Evolutionary conservation across 2,329 filamentous ascomycete genomes (phyloP), one percentile per base, ranked within the genome.

Genomic region (Aspergillus neotritici): DNA sequence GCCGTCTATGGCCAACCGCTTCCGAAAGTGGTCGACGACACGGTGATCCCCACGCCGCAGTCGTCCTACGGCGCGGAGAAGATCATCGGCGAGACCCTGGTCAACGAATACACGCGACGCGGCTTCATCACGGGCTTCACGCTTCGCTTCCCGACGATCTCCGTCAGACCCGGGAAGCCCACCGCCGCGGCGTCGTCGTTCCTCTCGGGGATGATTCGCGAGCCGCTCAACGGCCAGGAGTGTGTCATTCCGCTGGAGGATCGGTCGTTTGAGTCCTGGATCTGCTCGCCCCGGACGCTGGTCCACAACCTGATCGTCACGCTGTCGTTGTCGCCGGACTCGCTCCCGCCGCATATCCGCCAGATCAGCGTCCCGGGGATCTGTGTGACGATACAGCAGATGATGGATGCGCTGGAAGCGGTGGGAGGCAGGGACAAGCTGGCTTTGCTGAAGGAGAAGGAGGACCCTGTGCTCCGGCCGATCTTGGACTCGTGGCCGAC

Each of bases 1-100:
- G 80, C 80, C 25, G 79, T 84, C 6, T 83, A 78, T 56, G 80
- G 80, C 0, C 73, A 74, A 33, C 77, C 77, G 1, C 67, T 82
- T 10, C 78, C 75, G 1, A 62, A 67, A 4, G 58, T 73, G 7
- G 74, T 83, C 3, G 72, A 69, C 3, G 74, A 79, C 51, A 60
- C 53, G 37, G 69, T 76, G 15, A 68, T 69, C 30, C 77, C 80
- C 3, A 82, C 78, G 31, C 80, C 80, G 0, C 74, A 82, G 56
- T 76, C 75, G 31, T 80, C 77, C 11, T 83, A 83, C 57, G 80
- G 80, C 29, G 73, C 77, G 4, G 77, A 82, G 61, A 83, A 84
- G 61, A 67, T 82, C 47, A 74, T 82, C 60, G 77, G 75, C 44
- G 80, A 84, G 64, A 70, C 75, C 1, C 67, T 83, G 7, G 59